Evolutionary conservation across 1,284 basidiomycete genomes (phyloP).

Genomic region (Austroboletus niveus): DNA sequence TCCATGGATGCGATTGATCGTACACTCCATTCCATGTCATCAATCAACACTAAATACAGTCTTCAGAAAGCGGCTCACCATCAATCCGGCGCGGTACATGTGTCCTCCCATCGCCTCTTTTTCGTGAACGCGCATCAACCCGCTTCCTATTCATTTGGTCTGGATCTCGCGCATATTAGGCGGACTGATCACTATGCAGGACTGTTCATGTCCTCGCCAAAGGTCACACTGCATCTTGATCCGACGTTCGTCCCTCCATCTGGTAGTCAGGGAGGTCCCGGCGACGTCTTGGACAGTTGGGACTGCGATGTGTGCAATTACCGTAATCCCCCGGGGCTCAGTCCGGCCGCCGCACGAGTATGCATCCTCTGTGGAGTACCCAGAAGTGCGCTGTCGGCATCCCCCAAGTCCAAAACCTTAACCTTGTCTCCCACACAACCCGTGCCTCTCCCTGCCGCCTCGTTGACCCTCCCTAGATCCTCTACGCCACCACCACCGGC

Average conservation of each 20-base stretch:
- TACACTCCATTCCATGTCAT: constrained; percentile 16
- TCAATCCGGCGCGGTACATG: constrained; percentile 69
- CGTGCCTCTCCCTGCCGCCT: constrained; percentile 26
- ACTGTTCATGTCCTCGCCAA: constrained; percentile 87
- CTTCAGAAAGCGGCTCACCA: constrained; percentile 77
- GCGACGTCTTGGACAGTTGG: constrained; percentile 59
- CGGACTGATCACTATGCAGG: constrained; percentile 92
- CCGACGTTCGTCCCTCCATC: constrained; percentile 25
- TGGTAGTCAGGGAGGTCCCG: constrained; percentile 21
- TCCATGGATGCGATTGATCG: constrained; percentile 15
- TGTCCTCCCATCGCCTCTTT: constrained; percentile 85
- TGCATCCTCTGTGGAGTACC: constrained; percentile 79
- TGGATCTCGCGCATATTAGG: constrained; percentile 65
- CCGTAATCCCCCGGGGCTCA: constrained; percentile 70
- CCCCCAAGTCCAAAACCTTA: constrained; percentile 29
- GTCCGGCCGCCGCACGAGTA: constrained; percentile 55
- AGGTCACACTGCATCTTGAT: constrained; percentile 78
- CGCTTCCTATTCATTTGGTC: constrained; percentile 51
- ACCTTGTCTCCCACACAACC: constrained; percentile 40
- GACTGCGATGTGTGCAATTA: constrained; percentile 85
- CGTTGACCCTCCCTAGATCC: constrained; percentile 16
- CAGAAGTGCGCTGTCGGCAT: constrained; percentile 40
- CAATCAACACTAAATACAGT: constrained; percentile 40
- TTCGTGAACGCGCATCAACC: constrained; percentile 66
- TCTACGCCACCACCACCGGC: constrained; percentile 19